These are phyloP conservation scores for Xerophyta viscosa DNA, from an alignment of 106 monocot genomes.

Conservation along the genomic window DNA sequence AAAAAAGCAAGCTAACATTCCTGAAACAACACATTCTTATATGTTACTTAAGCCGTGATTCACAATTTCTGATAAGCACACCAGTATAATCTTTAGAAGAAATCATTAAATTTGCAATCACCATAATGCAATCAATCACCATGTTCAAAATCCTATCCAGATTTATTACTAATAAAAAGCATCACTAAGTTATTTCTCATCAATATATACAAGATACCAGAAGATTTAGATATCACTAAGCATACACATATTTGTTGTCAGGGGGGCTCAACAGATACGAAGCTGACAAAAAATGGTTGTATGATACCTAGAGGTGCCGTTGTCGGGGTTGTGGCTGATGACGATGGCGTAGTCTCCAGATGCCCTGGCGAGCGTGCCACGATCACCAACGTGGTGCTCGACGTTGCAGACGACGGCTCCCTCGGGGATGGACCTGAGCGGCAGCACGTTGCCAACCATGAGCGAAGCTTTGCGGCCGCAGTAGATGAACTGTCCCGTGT, in stretches of 20 bases:
- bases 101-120: no score
- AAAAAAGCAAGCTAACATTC: no score
- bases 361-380: constrained; percentile 12
- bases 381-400: constrained; percentile 19
- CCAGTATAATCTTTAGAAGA: no score
- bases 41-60: no score
- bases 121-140: no score
- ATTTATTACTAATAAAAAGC: no score
- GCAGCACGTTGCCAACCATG: constrained; percentile 28
- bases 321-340: constrained; percentile 19
- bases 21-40: no score
- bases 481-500: constrained; percentile 18
- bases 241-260: background rate
- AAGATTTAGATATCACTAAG: background rate
- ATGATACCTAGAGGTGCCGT: constrained; percentile 14
- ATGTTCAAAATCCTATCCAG: no score
- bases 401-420: constrained; percentile 25
- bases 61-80: no score
- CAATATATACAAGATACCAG: no score
- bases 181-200: no score
- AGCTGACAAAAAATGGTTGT: background rate
- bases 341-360: constrained; percentile 28
- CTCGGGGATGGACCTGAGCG: constrained; percentile 23
- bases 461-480: constrained; percentile 12
- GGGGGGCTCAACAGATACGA: background rate